phyloP scores from a whole-genome alignment of 495 filamentous ascomycete species.

The Darksidea phi region DNA sequence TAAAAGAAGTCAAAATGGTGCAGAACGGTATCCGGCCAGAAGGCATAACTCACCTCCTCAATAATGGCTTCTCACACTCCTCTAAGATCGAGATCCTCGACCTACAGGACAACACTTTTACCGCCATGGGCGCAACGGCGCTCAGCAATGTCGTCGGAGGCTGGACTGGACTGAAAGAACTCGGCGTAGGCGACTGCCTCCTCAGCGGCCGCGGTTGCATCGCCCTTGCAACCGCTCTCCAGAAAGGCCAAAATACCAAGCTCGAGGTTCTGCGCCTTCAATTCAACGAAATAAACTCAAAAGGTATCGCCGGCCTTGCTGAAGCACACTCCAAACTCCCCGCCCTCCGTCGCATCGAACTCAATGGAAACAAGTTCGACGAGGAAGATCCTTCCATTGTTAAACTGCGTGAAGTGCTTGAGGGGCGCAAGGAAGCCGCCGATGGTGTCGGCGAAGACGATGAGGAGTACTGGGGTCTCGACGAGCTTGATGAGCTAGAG shows the following conservation, averaged over 20 bases:
- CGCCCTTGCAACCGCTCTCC: conserved; percentile 68
- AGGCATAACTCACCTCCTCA: conserved; percentile 75
- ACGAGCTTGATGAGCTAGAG: conserved; percentile 79
- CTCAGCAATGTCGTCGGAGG: conserved; percentile 68
- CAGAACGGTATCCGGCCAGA: conserved; percentile 97
- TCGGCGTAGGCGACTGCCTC: conserved; percentile 87
- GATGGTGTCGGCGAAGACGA: conserved; percentile 63
- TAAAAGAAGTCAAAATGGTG: conserved; percentile 92
- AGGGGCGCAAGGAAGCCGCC: conserved; percentile 55
- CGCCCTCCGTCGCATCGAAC: conserved; percentile 73
- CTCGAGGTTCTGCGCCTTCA: conserved; percentile 80
- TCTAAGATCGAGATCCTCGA: conserved; percentile 69
- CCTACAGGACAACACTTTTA: conserved; percentile 97
- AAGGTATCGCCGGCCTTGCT: conserved; percentile 67
- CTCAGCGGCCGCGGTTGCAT: conserved; percentile 76
- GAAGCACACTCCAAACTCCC: conserved; percentile 63
- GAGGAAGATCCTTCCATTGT: conserved; percentile 73
- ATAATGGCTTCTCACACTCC: conserved; percentile 69
- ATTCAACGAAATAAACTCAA: conserved; percentile 87
- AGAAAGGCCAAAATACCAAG: conserved; percentile 70
- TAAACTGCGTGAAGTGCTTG: conserved; percentile 52
- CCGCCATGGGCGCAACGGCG: conserved; percentile 71
- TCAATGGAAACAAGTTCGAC: conserved; percentile 93
- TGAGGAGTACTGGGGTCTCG: conserved; percentile 70
- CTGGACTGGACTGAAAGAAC: conserved; percentile 75